Conservation (phyloP, 805 yeast genomes). For the Ogataea ramenticola region DNA sequence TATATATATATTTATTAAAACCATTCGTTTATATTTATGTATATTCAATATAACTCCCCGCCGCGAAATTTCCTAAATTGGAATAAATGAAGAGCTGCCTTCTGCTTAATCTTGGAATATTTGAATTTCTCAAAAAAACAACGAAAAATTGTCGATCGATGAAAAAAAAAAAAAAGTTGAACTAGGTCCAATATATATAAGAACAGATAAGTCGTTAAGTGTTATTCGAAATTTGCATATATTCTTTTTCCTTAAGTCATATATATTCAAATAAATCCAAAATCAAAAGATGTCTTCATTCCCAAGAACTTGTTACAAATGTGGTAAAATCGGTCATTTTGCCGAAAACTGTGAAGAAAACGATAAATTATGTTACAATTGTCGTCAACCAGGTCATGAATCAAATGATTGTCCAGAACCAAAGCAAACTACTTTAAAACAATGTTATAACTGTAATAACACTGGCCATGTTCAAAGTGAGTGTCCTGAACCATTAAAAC, state of each 20-base stretch:
- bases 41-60: no score
- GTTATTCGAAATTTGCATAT: no score
- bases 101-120: no score
- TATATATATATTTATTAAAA: no score
- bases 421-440: slow-evolving; percentile 75
- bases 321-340: slow-evolving; percentile 88
- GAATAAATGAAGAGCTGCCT: no score
- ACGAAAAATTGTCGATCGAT: not conserved
- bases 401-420: slow-evolving; percentile 86
- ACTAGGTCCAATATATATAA: not conserved
- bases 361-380: slow-evolving; percentile 87
- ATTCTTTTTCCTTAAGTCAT: no score
- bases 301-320: slow-evolving; percentile 78
- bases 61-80: no score
- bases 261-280: no score
- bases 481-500: slow-evolving; percentile 55
- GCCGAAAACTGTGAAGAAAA: slow-evolving; percentile 83
- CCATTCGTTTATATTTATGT: no score
- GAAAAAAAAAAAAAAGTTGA: not conserved
- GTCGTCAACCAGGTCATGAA: slow-evolving; percentile 85
- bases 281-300: slow-evolving; percentile 25
- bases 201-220: no score
- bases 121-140: not conserved
- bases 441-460: slow-evolving; percentile 91
- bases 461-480: slow-evolving; percentile 85